Evolutionary conservation across 805 yeast genomes (phyloP).

Genomic region (Metschnikowia vanudenii): DNA sequence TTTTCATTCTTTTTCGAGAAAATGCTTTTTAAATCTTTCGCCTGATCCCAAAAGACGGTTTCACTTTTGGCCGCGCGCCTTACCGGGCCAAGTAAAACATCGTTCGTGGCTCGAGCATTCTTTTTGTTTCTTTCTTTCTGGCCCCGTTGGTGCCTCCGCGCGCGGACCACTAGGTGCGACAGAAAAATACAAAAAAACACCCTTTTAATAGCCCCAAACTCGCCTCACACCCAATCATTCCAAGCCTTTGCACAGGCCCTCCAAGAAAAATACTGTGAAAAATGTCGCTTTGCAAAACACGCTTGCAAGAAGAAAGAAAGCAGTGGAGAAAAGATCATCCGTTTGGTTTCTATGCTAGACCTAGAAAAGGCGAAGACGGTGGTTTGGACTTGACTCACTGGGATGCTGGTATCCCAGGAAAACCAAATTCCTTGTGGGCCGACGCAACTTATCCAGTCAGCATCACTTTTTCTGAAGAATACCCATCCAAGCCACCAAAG

Average conservation of each 20-base stretch:
- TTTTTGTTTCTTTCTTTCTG: not conserved
- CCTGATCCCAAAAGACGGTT: too few relatives aligned
- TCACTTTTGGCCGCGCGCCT: too few relatives aligned
- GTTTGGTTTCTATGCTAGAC: constrained; percentile 94
- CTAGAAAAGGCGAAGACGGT: constrained; percentile 77
- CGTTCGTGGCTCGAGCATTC: too few relatives aligned
- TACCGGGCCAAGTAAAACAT: too few relatives aligned
- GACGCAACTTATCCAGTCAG: constrained; percentile 87
- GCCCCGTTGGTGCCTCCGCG: constrained; percentile 3
- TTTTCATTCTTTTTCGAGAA: too few relatives aligned
- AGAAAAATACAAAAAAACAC: constrained; percentile 3
- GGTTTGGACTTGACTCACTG: constrained; percentile 79
- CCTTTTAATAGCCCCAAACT: constrained; percentile 1
- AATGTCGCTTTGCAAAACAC: constrained; percentile 65
- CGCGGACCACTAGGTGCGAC: constrained; percentile 3
- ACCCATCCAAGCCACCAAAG: constrained; percentile 96
- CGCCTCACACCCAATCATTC: constrained; percentile 1
- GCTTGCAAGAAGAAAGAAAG: constrained; percentile 93
- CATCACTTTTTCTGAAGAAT: constrained; percentile 81
- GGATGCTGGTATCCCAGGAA: constrained; percentile 97
- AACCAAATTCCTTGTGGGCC: constrained; percentile 80
- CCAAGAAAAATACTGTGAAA: not conserved
- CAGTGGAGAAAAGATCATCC: constrained; percentile 99
- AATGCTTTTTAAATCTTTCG: too few relatives aligned
- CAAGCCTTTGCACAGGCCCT: constrained; percentile 4